Percentiles rank a stretch among this genome's conserved stretches.
These are phyloP conservation scores for Monilinia polystroma DNA, from an alignment of 2,329 filamentous ascomycete species.

Conservation along the genomic window DNA sequence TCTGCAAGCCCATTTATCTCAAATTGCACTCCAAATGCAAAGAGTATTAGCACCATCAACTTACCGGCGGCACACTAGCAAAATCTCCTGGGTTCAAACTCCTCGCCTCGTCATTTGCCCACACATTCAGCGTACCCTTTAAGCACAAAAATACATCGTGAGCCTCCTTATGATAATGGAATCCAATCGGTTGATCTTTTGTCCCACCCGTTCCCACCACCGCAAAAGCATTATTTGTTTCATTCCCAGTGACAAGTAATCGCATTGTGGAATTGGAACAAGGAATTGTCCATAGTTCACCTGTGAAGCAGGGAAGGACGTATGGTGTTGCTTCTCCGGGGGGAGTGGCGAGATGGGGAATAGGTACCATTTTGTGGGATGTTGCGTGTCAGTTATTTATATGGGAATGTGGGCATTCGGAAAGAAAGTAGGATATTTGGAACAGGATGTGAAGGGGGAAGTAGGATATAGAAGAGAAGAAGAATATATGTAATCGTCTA, in stretches of 20 bases:
- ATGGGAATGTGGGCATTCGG: too few species aligned
- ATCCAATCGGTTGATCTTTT: slow-evolving; percentile 43
- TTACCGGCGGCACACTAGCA: slow-evolving; percentile 56
- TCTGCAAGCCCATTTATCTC: not conserved
- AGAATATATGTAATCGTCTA: not conserved
- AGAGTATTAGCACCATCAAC: slow-evolving; percentile 20
- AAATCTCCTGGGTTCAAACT: slow-evolving; percentile 56
- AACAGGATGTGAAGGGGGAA: not conserved
- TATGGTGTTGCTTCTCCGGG: slow-evolving; percentile 25
- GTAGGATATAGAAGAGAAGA: not conserved
- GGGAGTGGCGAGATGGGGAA: slow-evolving; percentile 14
- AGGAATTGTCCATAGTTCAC: slow-evolving; percentile 37
- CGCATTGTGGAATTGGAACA: slow-evolving; percentile 34
- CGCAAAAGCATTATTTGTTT: slow-evolving; percentile 36
- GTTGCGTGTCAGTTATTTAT: not conserved
- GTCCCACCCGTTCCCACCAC: slow-evolving; percentile 35
- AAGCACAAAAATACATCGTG: slow-evolving; percentile 58
- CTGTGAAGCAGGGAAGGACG: slow-evolving; percentile 30
- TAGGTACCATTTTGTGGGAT: not conserved
- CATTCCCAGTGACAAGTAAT: slow-evolving; percentile 35
- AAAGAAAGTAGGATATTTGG: not conserved
- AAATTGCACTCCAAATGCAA: not conserved
- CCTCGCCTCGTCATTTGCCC: slow-evolving; percentile 56
- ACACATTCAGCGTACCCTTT: slow-evolving; percentile 56
- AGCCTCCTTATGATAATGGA: slow-evolving; percentile 56